These are phyloP conservation scores for Epithele typhae DNA, from an alignment of 768 basidiomycete genomes.

Conservation along the genomic window DNA sequence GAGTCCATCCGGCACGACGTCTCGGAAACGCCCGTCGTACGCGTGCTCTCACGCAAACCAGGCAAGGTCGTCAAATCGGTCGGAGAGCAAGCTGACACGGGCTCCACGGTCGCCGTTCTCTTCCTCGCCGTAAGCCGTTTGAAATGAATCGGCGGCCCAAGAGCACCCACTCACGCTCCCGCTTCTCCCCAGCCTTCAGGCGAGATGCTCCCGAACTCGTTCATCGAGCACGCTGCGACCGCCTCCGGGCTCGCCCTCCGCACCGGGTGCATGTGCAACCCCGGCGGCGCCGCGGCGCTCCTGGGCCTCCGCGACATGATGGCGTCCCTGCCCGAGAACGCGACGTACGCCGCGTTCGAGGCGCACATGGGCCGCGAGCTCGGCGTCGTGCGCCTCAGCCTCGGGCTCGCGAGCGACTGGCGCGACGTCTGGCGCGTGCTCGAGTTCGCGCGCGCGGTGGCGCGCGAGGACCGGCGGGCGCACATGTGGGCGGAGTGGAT, in stretches of 20 bases:
- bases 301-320: constrained; percentile 67
- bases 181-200: not conserved
- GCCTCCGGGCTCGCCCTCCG: constrained; percentile 66
- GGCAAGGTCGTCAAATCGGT: constrained; percentile 47
- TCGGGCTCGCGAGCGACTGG: constrained; percentile 78
- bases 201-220: constrained; percentile 59
- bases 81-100: constrained; percentile 63
- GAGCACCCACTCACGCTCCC: too few species aligned
- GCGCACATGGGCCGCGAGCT: constrained; percentile 57
- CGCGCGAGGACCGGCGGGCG: constrained; percentile 8
- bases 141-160: not conserved
- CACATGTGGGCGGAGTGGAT: constrained; percentile 26
- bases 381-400: constrained; percentile 71
- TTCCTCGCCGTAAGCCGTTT: constrained; percentile 51
- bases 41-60: constrained; percentile 63
- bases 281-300: constrained; percentile 73
- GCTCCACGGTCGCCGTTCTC: constrained; percentile 58
- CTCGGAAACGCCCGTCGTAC: constrained; percentile 55
- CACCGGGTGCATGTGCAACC: constrained; percentile 87
- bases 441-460: constrained; percentile 23
- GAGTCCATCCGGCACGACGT: constrained; percentile 56
- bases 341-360: constrained; percentile 61
- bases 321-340: constrained; percentile 52
- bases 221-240: constrained; percentile 70
- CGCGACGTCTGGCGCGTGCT: constrained; percentile 51